Base-by-base conservation (phyloP, 2,329 filamentous ascomycete genomes). In the Sarocladium oryzae region DNA sequence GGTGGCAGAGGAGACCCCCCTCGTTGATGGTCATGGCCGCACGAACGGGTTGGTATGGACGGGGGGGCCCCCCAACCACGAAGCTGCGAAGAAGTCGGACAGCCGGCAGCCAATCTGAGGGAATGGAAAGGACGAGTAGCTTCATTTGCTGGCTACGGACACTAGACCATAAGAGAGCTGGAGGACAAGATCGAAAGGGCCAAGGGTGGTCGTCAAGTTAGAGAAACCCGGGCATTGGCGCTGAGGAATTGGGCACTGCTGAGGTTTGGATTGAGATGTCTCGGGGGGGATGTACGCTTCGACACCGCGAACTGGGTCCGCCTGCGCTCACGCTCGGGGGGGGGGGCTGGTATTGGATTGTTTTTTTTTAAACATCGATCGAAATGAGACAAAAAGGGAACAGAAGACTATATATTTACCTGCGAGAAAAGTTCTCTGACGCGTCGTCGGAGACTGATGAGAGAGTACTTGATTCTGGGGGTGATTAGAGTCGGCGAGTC, bases 1-100 rank as follows among this genome's bases (percentile, higher is more conserved):
- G 0, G 63, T 88, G 56, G 64, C 69, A 18, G 28, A 49, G 26
- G 28, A 33, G n/a, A 33, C n/a, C 3, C 4, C 26, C 26, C 3
- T 18, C n/a, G 4, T 15, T 49, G 11, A 33, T 33, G 30, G 45
- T 49, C 26, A 5, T 49, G 16, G 16, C 45, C 13, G 18, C 45
- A 11, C 8, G 45, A 28, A 4, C 16, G 5, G 26, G 26, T n/a
- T 11, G 26, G 16, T 8, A 30, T 49, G 11, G 45, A 49, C 23
- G 45, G 5, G 15, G 16, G n/a, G n/a, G 26, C n/a, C n/a, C n/a
- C n/a, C n/a, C n/a, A n/a, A n/a, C n/a, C 45, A 49, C 16, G 28
- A 11, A 28, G 28, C 10, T 6, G 16, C 24, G 20, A 8, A 33
- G 15, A 28, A 49, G 16, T 49, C n/a, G n/a, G n/a, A 33, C 30